phyloP scores from a whole-genome alignment of 129 eudicot genomes.

The Artemisia tridentata region DNA sequence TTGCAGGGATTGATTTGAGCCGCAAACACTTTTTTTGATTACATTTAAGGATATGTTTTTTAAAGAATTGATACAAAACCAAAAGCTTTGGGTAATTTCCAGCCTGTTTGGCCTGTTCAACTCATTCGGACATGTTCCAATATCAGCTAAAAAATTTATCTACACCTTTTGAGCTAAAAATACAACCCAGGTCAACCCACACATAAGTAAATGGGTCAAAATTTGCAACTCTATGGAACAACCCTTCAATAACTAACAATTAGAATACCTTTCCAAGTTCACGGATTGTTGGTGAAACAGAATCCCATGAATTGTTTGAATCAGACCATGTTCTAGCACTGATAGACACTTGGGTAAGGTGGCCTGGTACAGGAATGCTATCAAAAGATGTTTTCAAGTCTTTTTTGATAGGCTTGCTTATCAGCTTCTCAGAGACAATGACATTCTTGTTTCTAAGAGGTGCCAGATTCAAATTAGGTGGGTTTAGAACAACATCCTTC shows the following conservation, averaged over 20 bases:
- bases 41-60: too few species aligned
- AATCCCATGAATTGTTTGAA: constrained; percentile 45
- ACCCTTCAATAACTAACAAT: neutral
- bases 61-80: neutral
- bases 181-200: neutral
- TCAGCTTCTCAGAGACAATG: constrained; percentile 45
- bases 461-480: constrained; percentile 32
- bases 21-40: neutral
- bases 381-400: constrained; percentile 47
- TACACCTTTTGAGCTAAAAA: neutral
- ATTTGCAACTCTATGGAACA: neutral
- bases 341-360: constrained; percentile 43
- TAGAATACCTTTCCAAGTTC: constrained; percentile 69
- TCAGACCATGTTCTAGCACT: constrained; percentile 44
- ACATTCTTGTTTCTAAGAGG: constrained; percentile 68
- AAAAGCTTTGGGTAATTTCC: neutral
- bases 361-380: constrained; percentile 25
- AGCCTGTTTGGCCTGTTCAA: neutral
- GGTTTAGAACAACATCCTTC: constrained; percentile 33
- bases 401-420: constrained; percentile 46
- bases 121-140: neutral
- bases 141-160: neutral
- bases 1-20: neutral
- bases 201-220: neutral
- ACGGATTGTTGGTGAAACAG: constrained; percentile 46